Base-by-base conservation (phyloP, 306 rosid species). In the Crataegus laevigata region DNA sequence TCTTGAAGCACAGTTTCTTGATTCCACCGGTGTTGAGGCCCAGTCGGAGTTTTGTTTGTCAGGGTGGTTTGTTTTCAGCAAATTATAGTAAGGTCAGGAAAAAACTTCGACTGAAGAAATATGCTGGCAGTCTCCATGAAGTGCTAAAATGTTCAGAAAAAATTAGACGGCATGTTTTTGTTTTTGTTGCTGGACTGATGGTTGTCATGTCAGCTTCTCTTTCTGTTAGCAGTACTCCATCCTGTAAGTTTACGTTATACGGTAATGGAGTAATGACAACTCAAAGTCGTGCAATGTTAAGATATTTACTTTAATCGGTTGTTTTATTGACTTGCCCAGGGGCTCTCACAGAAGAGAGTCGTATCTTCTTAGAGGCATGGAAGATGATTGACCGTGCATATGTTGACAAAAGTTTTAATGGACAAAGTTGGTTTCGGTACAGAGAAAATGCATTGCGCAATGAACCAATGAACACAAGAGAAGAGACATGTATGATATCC, bases 291-390 rank as follows among this genome's bases (percentile, higher is more conserved):
- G 6, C 19, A 52, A 66, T 54, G 74, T 38, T 73, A 66, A 13
- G 18, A 26, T 11, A 52, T 25, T 65, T 13, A 45, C 34, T 84
- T 55, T 65, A 60, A 50, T 52, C 45, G 77, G 45, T 17, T 57
- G 43, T 69, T 40, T 36, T 14, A 8, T 42, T 22, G 8, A 55
- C 21, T 61, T 76, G 36, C 73, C 14, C 68, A 91, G 97, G 79
- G 86, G 96, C 94, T 22, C 81, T 91, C 36, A 85, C 96, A 12
- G 98, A 91, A 81, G 96, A 91, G 86, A 94, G 91, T 86, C 91
- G 91, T 29, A 85, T 94, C 74, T 94, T 94, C 88, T 75, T 94
- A 73, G 98, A 94, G 90, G 98, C 98, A 0, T 94, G 98, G 98
- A 88, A 93, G 82, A 87, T 89, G 66, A 94, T 91, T 82, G 98